Base-by-base conservation (phyloP, 371 early-diverging fungal genomes). In the Choanephora cucurbitarum region DNA sequence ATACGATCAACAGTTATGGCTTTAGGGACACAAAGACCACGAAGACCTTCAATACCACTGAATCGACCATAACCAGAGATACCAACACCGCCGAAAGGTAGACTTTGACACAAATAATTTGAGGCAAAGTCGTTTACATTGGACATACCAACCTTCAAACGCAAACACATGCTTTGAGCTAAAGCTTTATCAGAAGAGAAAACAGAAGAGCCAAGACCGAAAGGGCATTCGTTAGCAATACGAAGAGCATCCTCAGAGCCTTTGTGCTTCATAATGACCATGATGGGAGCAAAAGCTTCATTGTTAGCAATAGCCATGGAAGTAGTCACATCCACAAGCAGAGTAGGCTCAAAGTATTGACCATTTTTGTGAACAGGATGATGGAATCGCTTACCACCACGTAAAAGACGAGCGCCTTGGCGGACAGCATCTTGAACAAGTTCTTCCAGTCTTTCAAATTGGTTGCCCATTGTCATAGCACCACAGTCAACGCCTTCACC, bases 41-140 rank as follows among this genome's bases (percentile, higher is more conserved):
- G 82, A 49, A 92, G 69, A 18, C 92, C 92, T 70, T 92, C 92
- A 32, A 77, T 64, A 13, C 92, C 92, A n/a, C 72, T 63, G 52
- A 75, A 81, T 21, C 92, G 83, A 21, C 91, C 93, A 67, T 91
- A 88, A 5, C 93, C 93, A 51, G 85, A 85, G 42, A 80, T 83
- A 22, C 90, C 89, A 9, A 92, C 87, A 54, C 93, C 93, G 34
- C 91, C 93, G 73, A 92, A 92, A 11, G 93, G 93, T 52, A 92
- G 68, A 18, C 88, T 79, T 62, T 91, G 91, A 62, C 91, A 90
- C 13, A 93, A 79, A 54, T 93, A 93, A 55, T 89, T 92, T 60
- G 86, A 87, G 17, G 86, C 94, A 62, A 91, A 93, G 69, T 92
- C 94, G 60, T 93, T 93, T 61, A 92, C 75, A 48, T 93, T 93